Evolutionary conservation across 192 early-diverging fungal genomes (phyloP), one percentile per base, ranked within the genome.

Genomic region (Diversispora epigaea): DNA sequence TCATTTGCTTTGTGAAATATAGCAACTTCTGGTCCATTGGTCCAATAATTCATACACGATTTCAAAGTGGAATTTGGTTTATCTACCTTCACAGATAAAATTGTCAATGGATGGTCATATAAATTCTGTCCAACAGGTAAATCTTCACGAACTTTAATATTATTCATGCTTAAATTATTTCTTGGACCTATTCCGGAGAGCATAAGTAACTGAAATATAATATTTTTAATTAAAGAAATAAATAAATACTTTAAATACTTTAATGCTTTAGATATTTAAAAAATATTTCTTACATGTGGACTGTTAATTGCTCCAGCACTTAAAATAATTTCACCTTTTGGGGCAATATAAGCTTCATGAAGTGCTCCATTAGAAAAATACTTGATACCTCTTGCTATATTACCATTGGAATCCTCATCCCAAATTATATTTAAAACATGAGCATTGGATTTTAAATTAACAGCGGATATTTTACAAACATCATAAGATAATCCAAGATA

Each of bases 61-160:
- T 17, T 17, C 12, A 11, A 5, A 14, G 60, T 61, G 14, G 10
- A 4, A 61, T 25, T 25, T 41, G 60, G 60, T 17, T 17, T 17
- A 61, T 6, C 19, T 15, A 32, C 60, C 39, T 32, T 61, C 9
- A 11, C 60, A 39, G 25, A 4, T 3, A 61, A 0, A 4, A 5
- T 4, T 12, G 22, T 14, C 3, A 3, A 0, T 39, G 25, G 25
- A 41, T 61, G 60, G 1, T 61, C 60, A 1, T 9, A 17, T 39
- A 61, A 39, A 41, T 61, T 61, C 11, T 25, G 25, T 3, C 60
- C 60, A 11, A 61, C 60, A 12, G 60, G 60, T 61, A 61, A 40
- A 14, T 61, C 60, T 61, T 61, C 39, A 61, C 60, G 60, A 61
- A 61, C 60, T 41, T 61, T 61, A 25, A 61, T 61, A 61, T 32